Base-by-base conservation (phyloP, 306 rosid species). In the Fragaria vesca region DNA sequence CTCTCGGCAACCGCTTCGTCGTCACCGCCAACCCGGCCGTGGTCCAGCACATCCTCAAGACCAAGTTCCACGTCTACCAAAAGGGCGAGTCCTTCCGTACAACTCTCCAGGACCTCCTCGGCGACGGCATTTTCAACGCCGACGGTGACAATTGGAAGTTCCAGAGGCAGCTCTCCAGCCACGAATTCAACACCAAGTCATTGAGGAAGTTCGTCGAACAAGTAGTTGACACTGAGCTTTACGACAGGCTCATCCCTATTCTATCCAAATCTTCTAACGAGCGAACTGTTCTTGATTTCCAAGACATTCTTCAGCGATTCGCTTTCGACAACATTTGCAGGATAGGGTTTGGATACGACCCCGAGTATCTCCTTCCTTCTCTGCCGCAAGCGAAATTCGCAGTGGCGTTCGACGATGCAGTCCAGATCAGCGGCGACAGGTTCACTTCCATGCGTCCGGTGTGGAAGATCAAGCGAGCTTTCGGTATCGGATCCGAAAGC, bases 331-430 rank as follows among this genome's bases (percentile, higher is more conserved):
- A 89, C 70, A 86, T 91, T 6, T 84, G 94, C 71, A 83, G 50
- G 54, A 89, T 91, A 28, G 92, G 91, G 13, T 89, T 91, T 26
- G 96, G 97, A 4, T 88, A 76, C 60, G 93, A 93, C 30, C 98
- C 97, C 0, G 83, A 82, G 13, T 88, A 89, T 74, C 77, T 93
- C 30, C 73, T 77, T 21, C 90, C 90, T 1, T 88, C 91, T 42
- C 81, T 89, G 4, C 90, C 86, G 0, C 45, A 80, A 16, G 70
- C 91, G 7, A 46, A 81, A 17, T 87, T 93, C 69, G 90, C 89
- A 0, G 43, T 16, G 7, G 97, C 98, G 7, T 89, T 91, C 26
- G 91, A 93, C 16, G 90, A 82, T 0, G 75, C 77, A 3, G 57
- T 82, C 0, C 12, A 74, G 72, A 77, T 93, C 71, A 82, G 80